Evolutionary conservation across 1,284 basidiomycete genomes (phyloP).

Genomic region (Sporisorium exsertum): DNA sequence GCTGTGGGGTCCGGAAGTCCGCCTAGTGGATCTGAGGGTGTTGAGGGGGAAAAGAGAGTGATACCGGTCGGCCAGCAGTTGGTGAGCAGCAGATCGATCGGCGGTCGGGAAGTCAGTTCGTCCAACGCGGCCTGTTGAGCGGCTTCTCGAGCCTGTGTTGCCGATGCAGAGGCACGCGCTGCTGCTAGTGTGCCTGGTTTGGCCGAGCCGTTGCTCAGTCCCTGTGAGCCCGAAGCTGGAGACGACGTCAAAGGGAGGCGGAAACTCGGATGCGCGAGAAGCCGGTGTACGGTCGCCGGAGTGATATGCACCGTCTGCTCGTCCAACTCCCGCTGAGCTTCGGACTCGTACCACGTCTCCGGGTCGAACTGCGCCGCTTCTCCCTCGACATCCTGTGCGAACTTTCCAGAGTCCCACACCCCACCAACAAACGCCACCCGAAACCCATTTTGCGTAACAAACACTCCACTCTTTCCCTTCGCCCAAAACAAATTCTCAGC

Average conservation of each 20-base stretch:
- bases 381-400: constrained; percentile 13
- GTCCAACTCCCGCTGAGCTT: constrained; percentile 5
- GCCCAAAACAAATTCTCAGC: constrained; percentile 51
- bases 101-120: constrained; percentile 20
- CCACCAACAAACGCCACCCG: constrained; percentile 58
- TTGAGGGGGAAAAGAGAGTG: constrained; percentile 42
- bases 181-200: constrained; percentile 55
- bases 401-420: constrained; percentile 25
- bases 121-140: constrained; percentile 29
- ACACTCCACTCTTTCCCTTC: constrained; percentile 53
- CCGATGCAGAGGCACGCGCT: constrained; percentile 37
- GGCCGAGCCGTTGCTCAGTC: background rate
- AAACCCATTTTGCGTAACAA: constrained; percentile 22
- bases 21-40: constrained; percentile 18
- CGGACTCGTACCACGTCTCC: constrained; percentile 22
- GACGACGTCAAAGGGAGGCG: constrained; percentile 16
- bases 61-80: constrained; percentile 61
- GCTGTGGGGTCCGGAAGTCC: constrained; percentile 45
- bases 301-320: constrained; percentile 32
- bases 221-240: background rate
- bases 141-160: constrained; percentile 10
- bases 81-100: constrained; percentile 63
- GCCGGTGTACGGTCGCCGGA: constrained; percentile 20
- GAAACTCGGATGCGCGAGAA: constrained; percentile 48
- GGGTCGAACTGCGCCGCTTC: constrained; percentile 10